Evolutionary conservation across 2,329 filamentous ascomycete genomes (phyloP).

Genomic region (Fusarium praegraminearum): DNA sequence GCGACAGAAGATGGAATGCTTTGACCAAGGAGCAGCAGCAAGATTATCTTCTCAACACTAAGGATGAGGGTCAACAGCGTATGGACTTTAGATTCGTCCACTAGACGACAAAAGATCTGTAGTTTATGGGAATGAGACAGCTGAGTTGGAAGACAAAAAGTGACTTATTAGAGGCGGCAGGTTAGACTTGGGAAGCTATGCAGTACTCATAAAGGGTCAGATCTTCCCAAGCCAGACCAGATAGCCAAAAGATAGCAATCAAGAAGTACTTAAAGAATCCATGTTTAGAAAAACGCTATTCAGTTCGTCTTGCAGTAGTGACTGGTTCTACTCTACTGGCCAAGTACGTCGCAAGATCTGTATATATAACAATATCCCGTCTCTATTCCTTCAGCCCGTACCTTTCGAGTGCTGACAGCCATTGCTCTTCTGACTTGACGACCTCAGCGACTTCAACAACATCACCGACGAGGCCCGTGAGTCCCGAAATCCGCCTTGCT

Average conservation of each 20-base stretch:
- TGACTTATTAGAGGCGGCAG: background rate
- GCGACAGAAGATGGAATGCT: constrained; percentile 58
- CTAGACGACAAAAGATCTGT: constrained; percentile 40
- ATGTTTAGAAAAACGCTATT: background rate
- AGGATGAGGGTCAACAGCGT: constrained; percentile 66
- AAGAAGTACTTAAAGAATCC: background rate
- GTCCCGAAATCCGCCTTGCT: background rate
- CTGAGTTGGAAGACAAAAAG: background rate
- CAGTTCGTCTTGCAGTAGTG: background rate
- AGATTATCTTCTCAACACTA: constrained; percentile 62
- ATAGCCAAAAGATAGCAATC: background rate
- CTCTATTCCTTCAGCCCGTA: background rate
- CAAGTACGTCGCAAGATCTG: background rate
- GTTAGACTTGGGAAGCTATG: background rate
- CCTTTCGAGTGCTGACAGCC: background rate
- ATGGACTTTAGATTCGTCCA: constrained; percentile 67
- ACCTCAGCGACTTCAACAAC: background rate
- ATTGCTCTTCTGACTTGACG: background rate
- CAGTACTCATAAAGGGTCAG: background rate
- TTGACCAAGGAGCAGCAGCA: constrained; percentile 60
- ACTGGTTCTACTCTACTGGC: background rate
- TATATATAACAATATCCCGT: background rate
- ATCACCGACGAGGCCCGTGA: background rate
- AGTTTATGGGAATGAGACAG: background rate
- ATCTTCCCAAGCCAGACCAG: background rate